phyloP scores from a whole-genome alignment of 495 filamentous ascomycete species.

The Penicillium bialowiezense region DNA sequence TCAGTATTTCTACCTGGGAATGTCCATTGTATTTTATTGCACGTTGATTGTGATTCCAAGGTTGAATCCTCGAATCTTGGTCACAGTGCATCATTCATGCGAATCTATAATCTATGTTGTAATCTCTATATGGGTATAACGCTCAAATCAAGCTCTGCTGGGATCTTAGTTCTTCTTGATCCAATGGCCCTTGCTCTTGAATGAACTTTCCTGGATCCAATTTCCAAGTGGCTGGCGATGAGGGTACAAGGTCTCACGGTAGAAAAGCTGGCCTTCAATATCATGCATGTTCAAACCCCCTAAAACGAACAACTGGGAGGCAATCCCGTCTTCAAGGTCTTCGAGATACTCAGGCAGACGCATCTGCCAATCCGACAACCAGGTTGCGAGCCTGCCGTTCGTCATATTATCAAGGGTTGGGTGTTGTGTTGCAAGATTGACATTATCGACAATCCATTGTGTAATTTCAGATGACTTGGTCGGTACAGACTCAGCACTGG shows the following conservation, averaged over 20 bases:
- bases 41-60: neutral
- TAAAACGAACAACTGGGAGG: slow-evolving; percentile 22
- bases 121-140: neutral
- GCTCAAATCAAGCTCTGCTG: neutral
- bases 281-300: slow-evolving; percentile 25
- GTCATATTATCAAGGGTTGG: slow-evolving; percentile 1
- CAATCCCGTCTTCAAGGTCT: slow-evolving; percentile 6
- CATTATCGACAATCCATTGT: slow-evolving; percentile 33
- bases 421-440: neutral
- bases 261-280: slow-evolving; percentile 23
- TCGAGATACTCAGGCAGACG: slow-evolving; percentile 27
- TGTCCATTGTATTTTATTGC: too few species aligned
- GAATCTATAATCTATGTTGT: neutral
- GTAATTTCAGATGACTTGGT: slow-evolving; percentile 30
- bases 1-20: too few species aligned
- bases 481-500: slow-evolving; percentile 42
- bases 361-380: slow-evolving; percentile 38
- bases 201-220: slow-evolving; percentile 28
- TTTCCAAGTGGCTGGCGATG: slow-evolving; percentile 7
- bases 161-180: neutral
- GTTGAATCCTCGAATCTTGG: neutral
- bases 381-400: slow-evolving; percentile 25
- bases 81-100: neutral
- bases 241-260: slow-evolving; percentile 26
- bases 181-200: slow-evolving; percentile 10